Conservation (phyloP, 2,329 filamentous ascomycete species). For the Ascochyta rabiei region DNA sequence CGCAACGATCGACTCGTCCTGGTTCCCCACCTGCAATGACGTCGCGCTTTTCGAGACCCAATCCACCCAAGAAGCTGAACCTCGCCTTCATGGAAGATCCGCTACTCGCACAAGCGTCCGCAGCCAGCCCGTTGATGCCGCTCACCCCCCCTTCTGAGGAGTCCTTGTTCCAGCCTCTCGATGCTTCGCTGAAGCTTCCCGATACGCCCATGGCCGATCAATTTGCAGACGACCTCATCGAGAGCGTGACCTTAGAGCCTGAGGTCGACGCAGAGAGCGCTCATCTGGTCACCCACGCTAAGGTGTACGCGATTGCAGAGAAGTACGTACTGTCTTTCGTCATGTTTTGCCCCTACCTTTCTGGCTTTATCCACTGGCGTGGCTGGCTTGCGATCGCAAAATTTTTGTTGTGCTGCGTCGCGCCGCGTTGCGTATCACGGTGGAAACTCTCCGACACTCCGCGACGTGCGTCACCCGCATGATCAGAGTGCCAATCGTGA, state of each 20-base stretch:
- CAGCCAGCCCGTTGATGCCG: conserved; percentile 30
- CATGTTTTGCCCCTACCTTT: conserved; percentile 15
- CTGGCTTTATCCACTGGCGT: conserved; percentile 22
- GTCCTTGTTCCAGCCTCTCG: conserved; percentile 25
- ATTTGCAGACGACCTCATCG: conserved; percentile 40
- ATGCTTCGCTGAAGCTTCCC: conserved; percentile 36
- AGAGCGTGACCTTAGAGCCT: conserved; percentile 37
- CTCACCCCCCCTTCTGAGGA: conserved; percentile 38
- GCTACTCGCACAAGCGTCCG: conserved; percentile 42
- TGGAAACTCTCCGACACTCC: conserved; percentile 35
- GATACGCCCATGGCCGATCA: conserved; percentile 44
- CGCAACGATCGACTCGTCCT: conserved; percentile 35
- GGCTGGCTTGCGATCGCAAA: conserved; percentile 14
- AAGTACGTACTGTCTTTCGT: conserved; percentile 47
- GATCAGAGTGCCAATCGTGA: conserved; percentile 26
- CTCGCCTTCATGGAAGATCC: conserved; percentile 47
- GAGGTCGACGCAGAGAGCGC: conserved; percentile 48
- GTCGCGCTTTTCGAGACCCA: conserved; percentile 22
- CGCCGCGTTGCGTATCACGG: conserved; percentile 26
- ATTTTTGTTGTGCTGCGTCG: conserved; percentile 20
- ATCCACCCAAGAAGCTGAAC: conserved; percentile 36
- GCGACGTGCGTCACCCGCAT: conserved; percentile 36
- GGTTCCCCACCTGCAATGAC: conserved; percentile 25
- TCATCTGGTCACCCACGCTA: conserved; percentile 54
- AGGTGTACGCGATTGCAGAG: conserved; percentile 58